These are phyloP conservation scores for Lepidium campestre DNA, from an alignment of 441 rosid genomes.

Conservation along the genomic window DNA sequence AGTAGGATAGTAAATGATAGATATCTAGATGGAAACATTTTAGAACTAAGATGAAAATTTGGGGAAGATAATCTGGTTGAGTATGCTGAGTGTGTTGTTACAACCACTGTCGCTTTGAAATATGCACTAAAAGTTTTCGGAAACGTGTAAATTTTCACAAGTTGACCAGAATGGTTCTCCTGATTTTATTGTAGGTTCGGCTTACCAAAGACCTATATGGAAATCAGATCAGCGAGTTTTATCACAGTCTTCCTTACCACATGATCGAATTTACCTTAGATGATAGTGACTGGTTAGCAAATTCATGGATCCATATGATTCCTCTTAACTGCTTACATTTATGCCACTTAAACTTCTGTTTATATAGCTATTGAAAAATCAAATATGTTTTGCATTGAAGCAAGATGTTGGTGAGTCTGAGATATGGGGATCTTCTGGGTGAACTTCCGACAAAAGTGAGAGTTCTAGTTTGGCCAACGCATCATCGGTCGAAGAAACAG, in stretches of 20 bases:
- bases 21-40: not conserved
- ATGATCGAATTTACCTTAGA: constrained; percentile 78
- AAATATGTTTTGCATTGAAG: constrained; percentile 41
- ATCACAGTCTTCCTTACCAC: constrained; percentile 92
- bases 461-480: constrained; percentile 74
- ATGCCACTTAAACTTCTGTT: not conserved
- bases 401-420: constrained; percentile 71
- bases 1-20: not conserved
- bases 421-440: constrained; percentile 68
- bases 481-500: constrained; percentile 49
- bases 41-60: not conserved
- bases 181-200: constrained; percentile 55
- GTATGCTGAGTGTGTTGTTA: not conserved
- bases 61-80: not conserved
- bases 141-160: not conserved
- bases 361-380: not conserved
- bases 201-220: constrained; percentile 89
- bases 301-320: constrained; percentile 3
- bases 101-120: not conserved
- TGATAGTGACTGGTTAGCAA: constrained; percentile 72
- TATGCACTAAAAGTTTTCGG: not conserved
- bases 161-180: not conserved
- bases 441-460: constrained; percentile 78
- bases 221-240: constrained; percentile 82
- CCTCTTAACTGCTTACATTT: not conserved